Evolutionary conservation across 176 grass and related monocot genomes (phyloP).

Genomic region (Bromus sterilis): DNA sequence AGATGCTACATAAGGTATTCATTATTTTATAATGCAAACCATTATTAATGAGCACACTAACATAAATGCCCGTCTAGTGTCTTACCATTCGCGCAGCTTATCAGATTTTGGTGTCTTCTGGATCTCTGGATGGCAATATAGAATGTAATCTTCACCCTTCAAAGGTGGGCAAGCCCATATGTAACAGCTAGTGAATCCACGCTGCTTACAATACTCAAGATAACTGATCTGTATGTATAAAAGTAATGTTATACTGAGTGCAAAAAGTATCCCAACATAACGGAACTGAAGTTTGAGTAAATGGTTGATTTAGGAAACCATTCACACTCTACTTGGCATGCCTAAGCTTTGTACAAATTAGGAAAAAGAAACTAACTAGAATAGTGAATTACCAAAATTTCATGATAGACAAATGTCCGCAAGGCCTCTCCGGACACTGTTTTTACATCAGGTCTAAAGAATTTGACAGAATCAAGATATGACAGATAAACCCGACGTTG

Average conservation of each 20-base stretch:
- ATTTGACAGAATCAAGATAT: conserved; percentile 95
- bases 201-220: conserved; percentile 85
- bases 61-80: background rate
- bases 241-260: background rate
- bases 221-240: conserved; percentile 65
- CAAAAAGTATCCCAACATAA: background rate
- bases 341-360: background rate
- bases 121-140: conserved; percentile 97
- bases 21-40: background rate
- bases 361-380: background rate
- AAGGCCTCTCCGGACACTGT: conserved; percentile 72
- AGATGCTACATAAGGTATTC: background rate
- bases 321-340: background rate
- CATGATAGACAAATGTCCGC: conserved; percentile 90
- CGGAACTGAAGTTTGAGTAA: background rate
- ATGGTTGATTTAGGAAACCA: conserved; percentile 7
- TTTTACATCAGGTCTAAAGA: conserved; percentile 80
- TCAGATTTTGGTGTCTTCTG: conserved; percentile 96
- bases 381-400: conserved; percentile 77
- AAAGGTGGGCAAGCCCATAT: conserved; percentile 96
- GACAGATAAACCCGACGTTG: conserved; percentile 88
- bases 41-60: background rate
- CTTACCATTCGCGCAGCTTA: conserved; percentile 79
- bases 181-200: conserved; percentile 94
- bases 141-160: conserved; percentile 93